Percentiles rank a stretch among this genome's conserved stretches.
Conservation (phyloP, 441 rosid species). For the Aquilaria agallochum region DNA sequence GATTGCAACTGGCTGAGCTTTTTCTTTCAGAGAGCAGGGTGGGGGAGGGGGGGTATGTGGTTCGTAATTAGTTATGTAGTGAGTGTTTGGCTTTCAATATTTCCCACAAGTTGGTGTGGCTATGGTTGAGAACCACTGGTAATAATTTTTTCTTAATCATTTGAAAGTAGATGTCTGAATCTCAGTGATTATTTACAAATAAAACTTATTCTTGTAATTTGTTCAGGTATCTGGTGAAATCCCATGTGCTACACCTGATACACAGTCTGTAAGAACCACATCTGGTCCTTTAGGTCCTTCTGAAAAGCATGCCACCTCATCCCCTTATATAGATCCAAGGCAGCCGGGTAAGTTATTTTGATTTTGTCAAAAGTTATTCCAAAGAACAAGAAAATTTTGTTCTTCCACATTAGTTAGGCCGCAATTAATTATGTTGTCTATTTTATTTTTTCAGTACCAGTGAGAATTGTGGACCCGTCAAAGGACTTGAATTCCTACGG, state of each 20-base stretch:
- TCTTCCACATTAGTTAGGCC: not conserved
- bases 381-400: not conserved
- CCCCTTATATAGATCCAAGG: conserved; percentile 89
- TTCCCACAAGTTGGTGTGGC: no score
- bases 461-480: conserved; percentile 94
- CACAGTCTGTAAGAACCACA: conserved; percentile 91
- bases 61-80: no score
- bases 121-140: no score
- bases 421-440: conserved; percentile 18
- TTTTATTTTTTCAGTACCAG: conserved; percentile 57
- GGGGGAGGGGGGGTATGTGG: no score
- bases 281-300: conserved; percentile 94
- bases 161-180: no score
- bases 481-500: conserved; percentile 97
- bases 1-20: no score
- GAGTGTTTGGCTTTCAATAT: no score
- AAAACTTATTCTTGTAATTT: not conserved
- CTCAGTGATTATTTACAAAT: no score
- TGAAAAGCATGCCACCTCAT: conserved; percentile 66
- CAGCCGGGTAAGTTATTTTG: conserved; percentile 68
- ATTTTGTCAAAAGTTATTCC: not conserved
- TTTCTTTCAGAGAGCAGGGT: no score
- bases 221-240: conserved; percentile 92
- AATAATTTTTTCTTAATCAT: no score
- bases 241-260: conserved; percentile 76